phyloP scores from a whole-genome alignment of 495 filamentous ascomycete species.

The Amorphotheca resinae region DNA sequence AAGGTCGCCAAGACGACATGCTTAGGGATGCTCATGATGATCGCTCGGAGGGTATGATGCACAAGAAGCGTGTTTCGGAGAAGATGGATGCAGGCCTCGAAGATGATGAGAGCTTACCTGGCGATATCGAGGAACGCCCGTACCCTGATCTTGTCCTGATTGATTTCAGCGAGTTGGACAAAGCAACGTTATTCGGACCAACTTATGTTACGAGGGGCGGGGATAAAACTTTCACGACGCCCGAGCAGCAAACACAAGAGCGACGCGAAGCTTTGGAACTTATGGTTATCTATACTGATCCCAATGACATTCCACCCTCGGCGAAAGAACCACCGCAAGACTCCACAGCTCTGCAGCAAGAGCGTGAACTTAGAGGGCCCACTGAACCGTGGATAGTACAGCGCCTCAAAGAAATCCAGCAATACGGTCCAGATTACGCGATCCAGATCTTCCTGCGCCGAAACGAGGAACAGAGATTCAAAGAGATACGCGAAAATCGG shows the following conservation, averaged over 20 bases:
- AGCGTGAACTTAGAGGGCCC: slow-evolving; percentile 6
- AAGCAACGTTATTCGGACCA: slow-evolving; percentile 27
- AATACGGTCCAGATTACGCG: slow-evolving; percentile 15
- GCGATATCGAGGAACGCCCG: slow-evolving; percentile 23
- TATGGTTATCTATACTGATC: slow-evolving; percentile 68
- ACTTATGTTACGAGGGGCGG: slow-evolving; percentile 48
- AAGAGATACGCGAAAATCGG: background rate
- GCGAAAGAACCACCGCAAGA: slow-evolving; percentile 54
- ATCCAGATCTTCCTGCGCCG: slow-evolving; percentile 5
- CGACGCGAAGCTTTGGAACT: slow-evolving; percentile 66
- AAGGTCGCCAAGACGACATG: slow-evolving; percentile 53
- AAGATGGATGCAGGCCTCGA: slow-evolving; percentile 37
- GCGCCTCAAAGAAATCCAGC: slow-evolving; percentile 11
- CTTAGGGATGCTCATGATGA: slow-evolving; percentile 58
- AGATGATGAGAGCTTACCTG: slow-evolving; percentile 32
- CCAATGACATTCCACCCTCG: slow-evolving; percentile 61
- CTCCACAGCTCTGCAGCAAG: background rate
- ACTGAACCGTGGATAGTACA: slow-evolving; percentile 15
- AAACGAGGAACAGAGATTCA: slow-evolving; percentile 4
- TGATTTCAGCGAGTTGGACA: slow-evolving; percentile 34
- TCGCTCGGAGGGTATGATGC: slow-evolving; percentile 64
- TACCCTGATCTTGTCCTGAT: slow-evolving; percentile 31
- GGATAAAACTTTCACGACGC: slow-evolving; percentile 39
- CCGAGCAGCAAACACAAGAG: slow-evolving; percentile 55
- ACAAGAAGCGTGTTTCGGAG: slow-evolving; percentile 49